These are phyloP conservation scores for Globisporangium paddicum DNA, from an alignment of 352 stramenopile genomes.

Conservation along the genomic window DNA sequence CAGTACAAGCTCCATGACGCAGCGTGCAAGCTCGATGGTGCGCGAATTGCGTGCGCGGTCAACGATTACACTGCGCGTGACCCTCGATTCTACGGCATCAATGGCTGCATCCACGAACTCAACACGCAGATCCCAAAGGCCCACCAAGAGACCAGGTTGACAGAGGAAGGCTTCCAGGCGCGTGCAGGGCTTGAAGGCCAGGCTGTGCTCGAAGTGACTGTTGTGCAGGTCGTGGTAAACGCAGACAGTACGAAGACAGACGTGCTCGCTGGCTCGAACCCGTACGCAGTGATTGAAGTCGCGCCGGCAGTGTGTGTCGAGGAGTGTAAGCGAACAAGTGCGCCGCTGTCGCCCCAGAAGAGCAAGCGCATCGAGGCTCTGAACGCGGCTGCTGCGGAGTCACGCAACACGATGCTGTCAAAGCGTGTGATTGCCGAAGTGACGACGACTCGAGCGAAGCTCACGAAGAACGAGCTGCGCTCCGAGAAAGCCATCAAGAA, in stretches of 20 bases:
- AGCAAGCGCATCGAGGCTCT: conserved; percentile 37
- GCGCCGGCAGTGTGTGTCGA: conserved; percentile 50
- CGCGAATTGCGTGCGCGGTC: conserved; percentile 56
- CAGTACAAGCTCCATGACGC: conserved; percentile 58
- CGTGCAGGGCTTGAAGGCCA: conserved; percentile 47
- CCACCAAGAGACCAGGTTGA: conserved; percentile 44
- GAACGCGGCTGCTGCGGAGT: conserved; percentile 28
- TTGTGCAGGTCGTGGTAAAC: conserved; percentile 26
- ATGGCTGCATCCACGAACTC: conserved; percentile 69
- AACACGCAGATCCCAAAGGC: conserved; percentile 56
- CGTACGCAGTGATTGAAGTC: conserved; percentile 62
- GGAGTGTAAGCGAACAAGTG: conserved; percentile 43
- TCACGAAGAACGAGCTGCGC: conserved; percentile 55
- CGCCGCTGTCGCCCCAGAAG: conserved; percentile 38
- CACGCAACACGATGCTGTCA: conserved; percentile 38
- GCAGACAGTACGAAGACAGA: conserved; percentile 27
- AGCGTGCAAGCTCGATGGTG: conserved; percentile 64
- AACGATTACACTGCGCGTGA: conserved; percentile 55
- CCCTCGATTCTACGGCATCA: conserved; percentile 76
- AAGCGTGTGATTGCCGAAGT: conserved; percentile 54
- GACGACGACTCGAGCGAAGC: conserved; percentile 41
- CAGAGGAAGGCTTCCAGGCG: conserved; percentile 57
- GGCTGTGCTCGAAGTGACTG: conserved; percentile 51
- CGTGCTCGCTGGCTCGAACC: conserved; percentile 24
- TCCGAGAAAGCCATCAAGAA: conserved; percentile 36